Conservation (phyloP, 768 basidiomycete genomes). For the Mycena amicta region DNA sequence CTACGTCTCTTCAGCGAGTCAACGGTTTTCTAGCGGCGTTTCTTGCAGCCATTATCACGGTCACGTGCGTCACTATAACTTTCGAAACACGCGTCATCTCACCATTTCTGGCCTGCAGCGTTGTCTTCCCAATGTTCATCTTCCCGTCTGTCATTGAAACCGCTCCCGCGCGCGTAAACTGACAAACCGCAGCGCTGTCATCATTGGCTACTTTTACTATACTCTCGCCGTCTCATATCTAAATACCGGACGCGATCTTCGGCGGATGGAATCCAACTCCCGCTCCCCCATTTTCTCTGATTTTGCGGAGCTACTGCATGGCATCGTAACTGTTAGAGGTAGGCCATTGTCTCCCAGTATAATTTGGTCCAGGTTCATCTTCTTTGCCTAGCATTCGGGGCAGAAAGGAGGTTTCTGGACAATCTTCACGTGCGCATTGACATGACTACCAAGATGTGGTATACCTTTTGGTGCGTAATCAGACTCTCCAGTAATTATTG, state of each 20-base stretch:
- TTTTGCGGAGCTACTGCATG: slow-evolving; percentile 81
- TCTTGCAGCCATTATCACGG: slow-evolving; percentile 72
- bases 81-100: not conserved
- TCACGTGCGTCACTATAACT: slow-evolving; percentile 50
- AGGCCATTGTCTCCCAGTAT: too few species aligned
- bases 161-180: not conserved
- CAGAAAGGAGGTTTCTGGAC: slow-evolving; percentile 76
- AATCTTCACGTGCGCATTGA: slow-evolving; percentile 76
- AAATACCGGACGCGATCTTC: slow-evolving; percentile 78
- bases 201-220: slow-evolving; percentile 75
- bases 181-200: slow-evolving; percentile 37
- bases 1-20: slow-evolving; percentile 70
- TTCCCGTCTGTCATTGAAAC: slow-evolving; percentile 43
- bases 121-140: slow-evolving; percentile 82
- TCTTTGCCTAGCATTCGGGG: slow-evolving; percentile 61
- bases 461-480: slow-evolving; percentile 56
- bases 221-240: slow-evolving; percentile 72
- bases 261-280: slow-evolving; percentile 88
- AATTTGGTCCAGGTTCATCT: too few species aligned
- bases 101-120: slow-evolving; percentile 37
- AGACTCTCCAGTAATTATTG: too few species aligned
- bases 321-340: slow-evolving; percentile 85
- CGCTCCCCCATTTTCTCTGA: slow-evolving; percentile 83
- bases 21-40: slow-evolving; percentile 79
- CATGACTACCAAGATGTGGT: slow-evolving; percentile 81